Evolutionary conservation across 2,329 filamentous ascomycete genomes (phyloP).

Genomic region (Nigrograna mackinnonii): DNA sequence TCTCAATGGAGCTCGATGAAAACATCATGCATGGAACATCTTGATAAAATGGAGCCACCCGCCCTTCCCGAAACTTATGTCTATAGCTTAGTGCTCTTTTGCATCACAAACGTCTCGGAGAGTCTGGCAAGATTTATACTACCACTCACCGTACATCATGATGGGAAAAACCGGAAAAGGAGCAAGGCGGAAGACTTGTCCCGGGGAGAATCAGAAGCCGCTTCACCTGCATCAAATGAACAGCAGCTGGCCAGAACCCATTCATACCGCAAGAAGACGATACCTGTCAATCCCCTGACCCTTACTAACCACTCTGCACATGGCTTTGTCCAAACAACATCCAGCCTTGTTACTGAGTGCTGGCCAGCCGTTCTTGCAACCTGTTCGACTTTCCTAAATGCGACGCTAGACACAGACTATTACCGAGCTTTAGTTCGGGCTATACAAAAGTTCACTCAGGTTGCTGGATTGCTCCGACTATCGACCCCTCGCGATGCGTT

Average conservation of each 20-base stretch:
- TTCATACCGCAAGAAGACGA: slow-evolving; percentile 74
- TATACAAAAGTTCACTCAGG: slow-evolving; percentile 94
- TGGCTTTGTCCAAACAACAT: slow-evolving; percentile 74
- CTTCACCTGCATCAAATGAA: slow-evolving; percentile 25
- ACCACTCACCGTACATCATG: slow-evolving; percentile 82
- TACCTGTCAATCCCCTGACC: slow-evolving; percentile 81
- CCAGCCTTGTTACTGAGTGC: slow-evolving; percentile 83
- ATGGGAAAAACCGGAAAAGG: slow-evolving; percentile 53
- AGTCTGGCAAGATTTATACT: slow-evolving; percentile 91
- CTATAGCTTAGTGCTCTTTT: slow-evolving; percentile 85
- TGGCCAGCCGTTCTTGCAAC: slow-evolving; percentile 96
- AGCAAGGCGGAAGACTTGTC: slow-evolving; percentile 43
- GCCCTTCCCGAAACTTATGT: slow-evolving; percentile 88
- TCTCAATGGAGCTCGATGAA: slow-evolving; percentile 87
- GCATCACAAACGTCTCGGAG: slow-evolving; percentile 88
- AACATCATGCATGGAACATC: slow-evolving; percentile 87
- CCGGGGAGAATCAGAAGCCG: slow-evolving; percentile 19
- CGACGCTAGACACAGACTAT: slow-evolving; percentile 88
- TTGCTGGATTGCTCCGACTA: slow-evolving; percentile 84
- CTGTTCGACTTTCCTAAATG: slow-evolving; percentile 93
- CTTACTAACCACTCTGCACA: slow-evolving; percentile 74
- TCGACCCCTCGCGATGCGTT: slow-evolving; percentile 90
- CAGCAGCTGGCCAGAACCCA: slow-evolving; percentile 60
- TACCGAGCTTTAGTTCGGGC: slow-evolving; percentile 90
- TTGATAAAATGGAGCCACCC: slow-evolving; percentile 89